Evolutionary conservation across 1,284 basidiomycete species (phyloP).

Genomic region (Exobasidium cylindrosporum): DNA sequence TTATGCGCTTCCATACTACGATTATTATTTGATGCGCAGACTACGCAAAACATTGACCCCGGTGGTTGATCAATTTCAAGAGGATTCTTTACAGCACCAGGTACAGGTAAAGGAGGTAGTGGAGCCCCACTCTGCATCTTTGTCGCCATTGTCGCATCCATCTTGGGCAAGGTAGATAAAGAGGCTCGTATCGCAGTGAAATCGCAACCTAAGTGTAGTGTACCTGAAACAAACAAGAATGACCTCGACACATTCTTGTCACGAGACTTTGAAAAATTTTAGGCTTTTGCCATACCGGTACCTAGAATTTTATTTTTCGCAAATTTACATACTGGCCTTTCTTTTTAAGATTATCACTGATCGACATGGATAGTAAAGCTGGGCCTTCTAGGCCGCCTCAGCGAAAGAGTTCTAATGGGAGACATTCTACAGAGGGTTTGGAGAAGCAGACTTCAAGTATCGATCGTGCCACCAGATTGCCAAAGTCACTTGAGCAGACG

Average conservation of each 20-base stretch:
- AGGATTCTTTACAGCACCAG: not conserved
- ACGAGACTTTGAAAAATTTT: too few species aligned
- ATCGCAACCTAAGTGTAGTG: too few species aligned
- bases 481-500: conserved; percentile 41
- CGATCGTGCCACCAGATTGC: conserved; percentile 39
- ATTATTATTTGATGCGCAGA: conserved; percentile 91
- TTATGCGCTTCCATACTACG: conserved; percentile 98
- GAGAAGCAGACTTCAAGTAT: conserved; percentile 44
- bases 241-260: too few species aligned
- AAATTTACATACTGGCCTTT: too few species aligned
- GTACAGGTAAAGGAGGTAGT: not conserved
- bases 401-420: conserved; percentile 8
- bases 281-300: too few species aligned
- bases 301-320: too few species aligned
- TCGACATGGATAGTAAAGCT: not conserved
- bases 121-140: conserved; percentile 8
- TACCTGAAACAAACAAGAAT: too few species aligned
- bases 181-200: not conserved
- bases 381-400: conserved; percentile 6
- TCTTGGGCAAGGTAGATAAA: not conserved
- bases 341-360: too few species aligned
- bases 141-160: conserved; percentile 6
- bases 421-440: conserved; percentile 38
- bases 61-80: not conserved
- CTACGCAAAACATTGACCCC: conserved; percentile 76